Conservation (phyloP, 2,329 filamentous ascomycete species). For the Colletotrichum tamarilloi region DNA sequence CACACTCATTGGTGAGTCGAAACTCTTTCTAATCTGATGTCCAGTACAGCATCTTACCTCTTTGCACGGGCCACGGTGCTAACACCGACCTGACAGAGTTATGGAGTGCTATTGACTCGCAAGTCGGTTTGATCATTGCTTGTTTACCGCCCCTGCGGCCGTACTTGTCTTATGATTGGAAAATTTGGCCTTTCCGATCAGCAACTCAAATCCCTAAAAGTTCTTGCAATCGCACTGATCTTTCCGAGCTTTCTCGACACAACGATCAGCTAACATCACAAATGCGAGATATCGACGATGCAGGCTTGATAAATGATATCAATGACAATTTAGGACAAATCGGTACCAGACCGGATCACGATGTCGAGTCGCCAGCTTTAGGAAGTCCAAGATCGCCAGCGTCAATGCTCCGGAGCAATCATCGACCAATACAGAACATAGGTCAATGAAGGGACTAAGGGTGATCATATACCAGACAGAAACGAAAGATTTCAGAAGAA, state of each 20-base stretch:
- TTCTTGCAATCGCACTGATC: not conserved
- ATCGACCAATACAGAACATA: not conserved
- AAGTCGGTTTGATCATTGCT: not conserved
- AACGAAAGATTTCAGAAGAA: not conserved
- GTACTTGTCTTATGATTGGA: not conserved
- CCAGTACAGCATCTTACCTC: not conserved
- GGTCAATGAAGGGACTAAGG: too few relatives aligned
- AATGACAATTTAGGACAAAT: not conserved
- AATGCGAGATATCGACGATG: too few relatives aligned
- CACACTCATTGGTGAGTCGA: not conserved
- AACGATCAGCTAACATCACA: not conserved
- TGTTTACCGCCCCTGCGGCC: conserved; percentile 4
- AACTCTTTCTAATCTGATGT: rapidly evolving
- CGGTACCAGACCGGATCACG: too few relatives aligned
- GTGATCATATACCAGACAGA: not conserved
- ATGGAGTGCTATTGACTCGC: not conserved
- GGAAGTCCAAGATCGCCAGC: not conserved
- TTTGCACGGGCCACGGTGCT: not conserved
- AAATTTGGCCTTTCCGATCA: not conserved
- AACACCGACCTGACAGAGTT: not conserved
- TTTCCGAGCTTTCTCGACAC: not conserved
- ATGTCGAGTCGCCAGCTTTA: not conserved
- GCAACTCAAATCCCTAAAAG: not conserved
- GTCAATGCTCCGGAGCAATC: not conserved
- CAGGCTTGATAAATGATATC: not conserved